Conservation (phyloP, 1,284 basidiomycete species). For the Thelephora terrestris region DNA sequence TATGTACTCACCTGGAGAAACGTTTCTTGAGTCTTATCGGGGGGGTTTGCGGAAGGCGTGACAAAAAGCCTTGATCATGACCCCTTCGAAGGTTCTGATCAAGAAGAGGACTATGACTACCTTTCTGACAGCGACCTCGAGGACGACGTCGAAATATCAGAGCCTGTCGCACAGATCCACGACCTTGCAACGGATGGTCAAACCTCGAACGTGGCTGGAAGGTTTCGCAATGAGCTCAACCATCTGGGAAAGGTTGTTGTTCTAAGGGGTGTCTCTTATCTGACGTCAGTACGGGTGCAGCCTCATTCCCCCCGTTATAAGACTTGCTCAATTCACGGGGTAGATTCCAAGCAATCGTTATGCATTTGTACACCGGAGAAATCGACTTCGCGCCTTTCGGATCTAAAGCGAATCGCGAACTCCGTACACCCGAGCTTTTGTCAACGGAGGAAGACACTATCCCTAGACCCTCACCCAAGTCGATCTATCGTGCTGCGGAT, state of each 20-base stretch:
- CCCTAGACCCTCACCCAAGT: neutral
- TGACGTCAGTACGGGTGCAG: neutral
- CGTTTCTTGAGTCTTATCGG: neutral
- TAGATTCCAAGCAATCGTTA: neutral
- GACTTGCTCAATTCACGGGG: constrained; percentile 1
- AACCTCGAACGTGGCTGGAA: too few species aligned
- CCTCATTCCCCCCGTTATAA: neutral
- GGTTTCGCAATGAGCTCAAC: neutral
- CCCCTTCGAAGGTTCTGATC: neutral
- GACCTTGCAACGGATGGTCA: too few species aligned
- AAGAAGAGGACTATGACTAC: neutral
- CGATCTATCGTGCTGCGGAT: neutral
- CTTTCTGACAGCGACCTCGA: neutral
- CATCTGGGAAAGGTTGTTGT: neutral
- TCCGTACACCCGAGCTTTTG: neutral
- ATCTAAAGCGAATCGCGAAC: neutral
- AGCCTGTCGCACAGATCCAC: neutral
- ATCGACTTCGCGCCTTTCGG: neutral
- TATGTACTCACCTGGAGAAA: neutral
- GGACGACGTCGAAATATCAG: neutral
- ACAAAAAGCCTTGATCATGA: neutral
- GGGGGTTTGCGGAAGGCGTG: neutral
- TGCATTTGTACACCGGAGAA: neutral
- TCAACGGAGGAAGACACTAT: neutral
- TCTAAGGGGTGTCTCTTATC: neutral